A percentile compares a stretch with the other conserved stretches of the same genome.
Evolutionary conservation across 2,329 filamentous ascomycete species (phyloP).

Genomic region (Epichloe sylvatica): DNA sequence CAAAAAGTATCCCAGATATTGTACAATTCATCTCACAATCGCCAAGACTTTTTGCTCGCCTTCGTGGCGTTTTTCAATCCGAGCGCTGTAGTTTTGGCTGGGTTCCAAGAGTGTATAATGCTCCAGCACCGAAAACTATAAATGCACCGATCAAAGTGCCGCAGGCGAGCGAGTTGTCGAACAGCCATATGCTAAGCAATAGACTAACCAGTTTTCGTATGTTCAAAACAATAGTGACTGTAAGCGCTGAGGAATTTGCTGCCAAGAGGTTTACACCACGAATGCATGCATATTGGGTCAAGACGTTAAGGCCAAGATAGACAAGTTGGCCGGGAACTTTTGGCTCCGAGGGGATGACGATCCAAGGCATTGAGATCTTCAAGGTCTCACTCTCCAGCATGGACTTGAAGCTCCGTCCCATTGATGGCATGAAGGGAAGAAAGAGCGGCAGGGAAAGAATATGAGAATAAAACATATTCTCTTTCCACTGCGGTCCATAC

Average conservation of each 20-base stretch:
- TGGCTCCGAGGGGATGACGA: slow-evolving; percentile 3
- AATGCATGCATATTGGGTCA: slow-evolving; percentile 91
- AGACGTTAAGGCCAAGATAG: slow-evolving; percentile 59
- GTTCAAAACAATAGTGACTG: slow-evolving; percentile 92
- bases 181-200: slow-evolving; percentile 82
- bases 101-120: slow-evolving; percentile 70
- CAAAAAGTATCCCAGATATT: background rate
- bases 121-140: slow-evolving; percentile 84
- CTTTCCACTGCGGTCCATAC: slow-evolving; percentile 83
- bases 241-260: slow-evolving; percentile 76
- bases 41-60: background rate
- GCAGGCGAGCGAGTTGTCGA: slow-evolving; percentile 66
- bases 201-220: slow-evolving; percentile 88
- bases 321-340: slow-evolving; percentile 53
- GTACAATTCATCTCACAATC: background rate
- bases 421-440: slow-evolving; percentile 52
- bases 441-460: slow-evolving; percentile 65
- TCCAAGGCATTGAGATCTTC: slow-evolving; percentile 12
- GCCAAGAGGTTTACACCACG: slow-evolving; percentile 91
- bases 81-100: slow-evolving; percentile 10
- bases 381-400: slow-evolving; percentile 52
- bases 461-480: slow-evolving; percentile 90
- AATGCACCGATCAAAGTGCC: slow-evolving; percentile 70
- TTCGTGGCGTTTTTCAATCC: background rate
- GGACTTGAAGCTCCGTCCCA: slow-evolving; percentile 48